phyloP scores from a whole-genome alignment of 805 yeast genomes.

The Nematodospora valgi region DNA sequence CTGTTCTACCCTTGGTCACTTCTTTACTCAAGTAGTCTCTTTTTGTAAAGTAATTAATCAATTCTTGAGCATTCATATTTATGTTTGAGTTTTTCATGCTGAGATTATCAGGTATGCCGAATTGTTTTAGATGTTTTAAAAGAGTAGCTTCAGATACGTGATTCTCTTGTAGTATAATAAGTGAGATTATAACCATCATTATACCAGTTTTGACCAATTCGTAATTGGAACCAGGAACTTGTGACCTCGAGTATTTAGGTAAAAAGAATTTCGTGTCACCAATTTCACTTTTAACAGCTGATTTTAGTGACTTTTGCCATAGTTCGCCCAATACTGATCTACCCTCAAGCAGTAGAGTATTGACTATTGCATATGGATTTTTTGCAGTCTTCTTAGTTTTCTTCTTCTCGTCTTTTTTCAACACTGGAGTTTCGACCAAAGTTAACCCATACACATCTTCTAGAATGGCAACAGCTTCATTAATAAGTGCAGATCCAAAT shows the following conservation, averaged over 20 bases:
- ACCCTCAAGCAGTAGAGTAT: conserved; percentile 17
- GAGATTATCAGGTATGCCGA: conserved; percentile 24
- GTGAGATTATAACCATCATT: conserved; percentile 22
- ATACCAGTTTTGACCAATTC: conserved; percentile 32
- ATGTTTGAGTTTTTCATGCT: conserved; percentile 18
- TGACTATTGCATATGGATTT: conserved; percentile 19
- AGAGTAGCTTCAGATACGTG: conserved; percentile 26
- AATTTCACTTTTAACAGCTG: conserved; percentile 5
- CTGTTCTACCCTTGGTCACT: conserved; percentile 10
- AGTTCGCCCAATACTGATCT: conserved; percentile 22
- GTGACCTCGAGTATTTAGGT: conserved; percentile 16
- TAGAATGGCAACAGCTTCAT: conserved; percentile 15
- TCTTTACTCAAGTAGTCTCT: conserved; percentile 26
- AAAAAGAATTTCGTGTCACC: conserved; percentile 20
- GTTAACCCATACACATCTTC: conserved; percentile 25
- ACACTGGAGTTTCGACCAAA: conserved; percentile 16
- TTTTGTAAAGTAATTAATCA: conserved; percentile 24
- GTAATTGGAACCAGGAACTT: conserved; percentile 18
- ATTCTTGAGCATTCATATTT: conserved; percentile 17
- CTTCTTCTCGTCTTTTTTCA: conserved; percentile 7
- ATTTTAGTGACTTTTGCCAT: conserved; percentile 15
- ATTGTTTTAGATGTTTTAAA: conserved; percentile 17
- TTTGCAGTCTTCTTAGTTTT: conserved; percentile 3
- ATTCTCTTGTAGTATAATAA: conserved; percentile 31
- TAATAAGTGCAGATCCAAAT: conserved; percentile 13